A percentile compares a stretch with the other conserved stretches of the same genome.
These are phyloP conservation scores for Colletotrichum tropicicola DNA, from an alignment of 2,329 filamentous ascomycete species.

Conservation along the genomic window DNA sequence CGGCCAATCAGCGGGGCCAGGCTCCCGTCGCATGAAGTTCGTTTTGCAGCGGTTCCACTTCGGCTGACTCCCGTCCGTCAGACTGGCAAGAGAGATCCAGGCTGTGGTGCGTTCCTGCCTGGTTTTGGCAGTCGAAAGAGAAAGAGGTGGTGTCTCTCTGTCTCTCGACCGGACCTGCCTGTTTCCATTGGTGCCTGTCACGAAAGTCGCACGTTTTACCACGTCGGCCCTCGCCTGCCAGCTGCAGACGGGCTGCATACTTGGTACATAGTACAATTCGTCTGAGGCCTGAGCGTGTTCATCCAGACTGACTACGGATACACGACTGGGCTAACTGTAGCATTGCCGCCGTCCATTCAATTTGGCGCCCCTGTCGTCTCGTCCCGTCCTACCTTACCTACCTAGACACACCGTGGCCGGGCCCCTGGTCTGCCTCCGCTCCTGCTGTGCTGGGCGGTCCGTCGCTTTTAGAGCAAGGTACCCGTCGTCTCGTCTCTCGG, in stretches of 20 bases:
- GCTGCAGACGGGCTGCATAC: too few species aligned
- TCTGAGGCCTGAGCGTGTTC: slow-evolving; percentile 6
- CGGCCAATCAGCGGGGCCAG: slow-evolving; percentile 4
- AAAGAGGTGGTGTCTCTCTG: too few species aligned
- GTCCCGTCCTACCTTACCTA: background rate
- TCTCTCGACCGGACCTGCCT: too few species aligned
- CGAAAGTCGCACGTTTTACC: slow-evolving; percentile 25
- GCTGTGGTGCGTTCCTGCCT: too few species aligned
- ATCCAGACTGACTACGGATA: background rate
- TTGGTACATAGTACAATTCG: too few species aligned
- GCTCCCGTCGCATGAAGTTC: slow-evolving; percentile 15
- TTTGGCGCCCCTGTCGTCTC: background rate
- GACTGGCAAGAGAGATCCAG: too few species aligned
- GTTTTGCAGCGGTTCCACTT: background rate
- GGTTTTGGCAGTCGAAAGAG: too few species aligned
- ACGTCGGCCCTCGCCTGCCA: slow-evolving; percentile 1
- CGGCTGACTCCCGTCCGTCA: too few species aligned
- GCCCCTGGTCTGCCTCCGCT: background rate
- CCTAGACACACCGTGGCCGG: too few species aligned
- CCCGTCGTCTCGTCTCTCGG: slow-evolving; percentile 3
- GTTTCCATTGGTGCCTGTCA: background rate
- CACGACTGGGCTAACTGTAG: too few species aligned
- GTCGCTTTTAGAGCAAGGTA: slow-evolving; percentile 20
- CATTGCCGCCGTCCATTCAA: too few species aligned
- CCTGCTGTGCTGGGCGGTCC: slow-evolving; percentile 3